Percentiles rank a stretch among this genome's conserved stretches.
phyloP scores from a whole-genome alignment of 2,329 filamentous ascomycete genomes.

The Epichloe typhina region DNA sequence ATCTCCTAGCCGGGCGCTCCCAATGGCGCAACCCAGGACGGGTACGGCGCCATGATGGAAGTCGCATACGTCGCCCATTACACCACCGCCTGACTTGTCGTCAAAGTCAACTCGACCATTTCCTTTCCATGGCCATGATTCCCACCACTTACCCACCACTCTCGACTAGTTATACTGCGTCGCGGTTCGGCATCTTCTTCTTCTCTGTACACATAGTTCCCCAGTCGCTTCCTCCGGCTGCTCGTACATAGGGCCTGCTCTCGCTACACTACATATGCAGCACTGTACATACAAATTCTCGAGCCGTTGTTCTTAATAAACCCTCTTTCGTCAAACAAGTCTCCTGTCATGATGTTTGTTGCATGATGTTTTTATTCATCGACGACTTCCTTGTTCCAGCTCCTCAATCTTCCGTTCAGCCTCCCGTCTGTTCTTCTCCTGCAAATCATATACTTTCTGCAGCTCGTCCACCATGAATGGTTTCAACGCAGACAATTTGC shows the following conservation, averaged over 20 bases:
- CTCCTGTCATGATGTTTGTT: no score
- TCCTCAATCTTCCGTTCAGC: conserved; percentile 9
- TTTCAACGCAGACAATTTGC: conserved; percentile 24
- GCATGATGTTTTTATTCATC: no score
- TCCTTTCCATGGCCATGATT: neutral
- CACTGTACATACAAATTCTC: neutral
- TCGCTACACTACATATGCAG: conserved; percentile 1
- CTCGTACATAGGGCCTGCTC: conserved; percentile 3
- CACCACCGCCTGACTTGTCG: conserved; percentile 4
- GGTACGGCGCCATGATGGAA: conserved; percentile 37
- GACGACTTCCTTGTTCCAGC: neutral
- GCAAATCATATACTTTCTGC: conserved; percentile 21
- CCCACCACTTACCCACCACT: no score
- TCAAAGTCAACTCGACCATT: neutral
- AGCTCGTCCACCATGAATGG: conserved; percentile 28
- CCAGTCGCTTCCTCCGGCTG: conserved; percentile 1
- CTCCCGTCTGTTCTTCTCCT: conserved; percentile 12
- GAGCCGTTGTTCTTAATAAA: no score
- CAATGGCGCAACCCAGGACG: conserved; percentile 30
- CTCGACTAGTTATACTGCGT: conserved; percentile 3
- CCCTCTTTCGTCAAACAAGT: no score
- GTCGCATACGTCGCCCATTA: conserved; percentile 36
- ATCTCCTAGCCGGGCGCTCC: conserved; percentile 32
- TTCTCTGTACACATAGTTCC: conserved; percentile 8
- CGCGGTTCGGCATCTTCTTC: neutral